A percentile compares a stretch with the other conserved stretches of the same genome.
Evolutionary conservation across 768 basidiomycete genomes (phyloP).

Genomic region (Mycena galopus): DNA sequence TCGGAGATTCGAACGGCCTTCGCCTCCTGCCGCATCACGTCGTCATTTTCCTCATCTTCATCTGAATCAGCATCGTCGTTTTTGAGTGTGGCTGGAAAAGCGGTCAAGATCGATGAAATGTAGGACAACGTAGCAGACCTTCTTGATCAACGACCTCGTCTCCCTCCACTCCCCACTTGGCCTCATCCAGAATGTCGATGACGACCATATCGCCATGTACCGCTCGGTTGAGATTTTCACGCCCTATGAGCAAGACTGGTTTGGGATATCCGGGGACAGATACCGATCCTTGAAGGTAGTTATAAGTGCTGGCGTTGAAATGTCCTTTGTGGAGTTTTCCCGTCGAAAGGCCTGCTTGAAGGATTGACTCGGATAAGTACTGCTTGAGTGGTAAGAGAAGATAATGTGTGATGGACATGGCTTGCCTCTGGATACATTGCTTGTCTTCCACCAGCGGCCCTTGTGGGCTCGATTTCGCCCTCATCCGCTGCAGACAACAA

Average conservation of each 20-base stretch:
- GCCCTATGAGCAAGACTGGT: slow-evolving; percentile 86
- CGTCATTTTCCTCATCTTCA: slow-evolving; percentile 56
- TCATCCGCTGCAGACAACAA: slow-evolving; percentile 79
- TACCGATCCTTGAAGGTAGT: slow-evolving; percentile 93
- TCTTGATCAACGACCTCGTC: slow-evolving; percentile 97
- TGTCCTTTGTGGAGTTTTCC: slow-evolving; percentile 92
- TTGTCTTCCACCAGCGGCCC: slow-evolving; percentile 64
- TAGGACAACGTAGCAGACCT: slow-evolving; percentile 56
- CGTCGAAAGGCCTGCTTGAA: slow-evolving; percentile 87
- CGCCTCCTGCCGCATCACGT: slow-evolving; percentile 56
- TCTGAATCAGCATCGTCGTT: slow-evolving; percentile 87
- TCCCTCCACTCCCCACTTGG: slow-evolving; percentile 92
- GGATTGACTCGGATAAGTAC: slow-evolving; percentile 82
- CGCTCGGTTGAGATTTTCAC: slow-evolving; percentile 96
- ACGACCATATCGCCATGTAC: slow-evolving; percentile 95
- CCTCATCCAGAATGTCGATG: slow-evolving; percentile 87
- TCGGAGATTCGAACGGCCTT: slow-evolving; percentile 54
- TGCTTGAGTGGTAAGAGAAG: slow-evolving; percentile 46
- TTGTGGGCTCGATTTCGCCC: slow-evolving; percentile 74
- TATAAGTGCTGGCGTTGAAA: slow-evolving; percentile 95
- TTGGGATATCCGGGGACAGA: slow-evolving; percentile 79
- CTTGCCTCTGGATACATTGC: slow-evolving; percentile 83
- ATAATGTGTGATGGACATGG: background rate
- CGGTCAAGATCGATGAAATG: slow-evolving; percentile 11
- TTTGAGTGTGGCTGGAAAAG: slow-evolving; percentile 75